phyloP scores from a whole-genome alignment of 2,329 filamentous ascomycete genomes.

The Sclerotinia spermophila region DNA sequence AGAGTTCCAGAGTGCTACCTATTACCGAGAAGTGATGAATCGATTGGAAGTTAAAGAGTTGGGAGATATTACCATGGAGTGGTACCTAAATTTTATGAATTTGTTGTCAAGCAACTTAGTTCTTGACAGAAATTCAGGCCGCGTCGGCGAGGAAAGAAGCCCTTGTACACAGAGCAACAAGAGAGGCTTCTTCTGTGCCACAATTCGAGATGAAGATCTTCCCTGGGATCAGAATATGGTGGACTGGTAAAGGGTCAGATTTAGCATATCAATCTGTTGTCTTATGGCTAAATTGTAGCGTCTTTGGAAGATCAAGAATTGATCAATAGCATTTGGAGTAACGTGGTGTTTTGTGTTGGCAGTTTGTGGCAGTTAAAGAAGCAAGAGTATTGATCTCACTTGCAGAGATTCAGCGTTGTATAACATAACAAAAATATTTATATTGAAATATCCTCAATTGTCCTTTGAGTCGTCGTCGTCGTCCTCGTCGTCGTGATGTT shows the following conservation, averaged over 20 bases:
- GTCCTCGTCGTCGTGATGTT: background rate
- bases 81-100: background rate
- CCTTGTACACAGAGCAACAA: background rate
- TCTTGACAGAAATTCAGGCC: background rate
- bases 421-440: background rate
- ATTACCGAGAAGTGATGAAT: background rate
- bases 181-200: slow-evolving; percentile 8
- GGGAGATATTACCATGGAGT: background rate
- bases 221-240: slow-evolving; percentile 13
- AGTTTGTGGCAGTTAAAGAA: background rate
- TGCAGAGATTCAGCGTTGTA: background rate
- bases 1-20: background rate
- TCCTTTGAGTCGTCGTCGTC: background rate
- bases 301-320: background rate
- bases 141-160: background rate
- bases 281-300: background rate
- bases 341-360: too few species aligned
- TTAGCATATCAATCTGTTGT: background rate
- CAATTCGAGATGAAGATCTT: slow-evolving; percentile 16
- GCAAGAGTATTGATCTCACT: too few species aligned
- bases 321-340: background rate
- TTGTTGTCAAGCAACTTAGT: background rate
- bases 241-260: background rate
- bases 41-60: background rate
- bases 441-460: background rate